Evolutionary conservation across 2,329 filamentous ascomycete genomes (phyloP).

Genomic region (Diaporthe eres): DNA sequence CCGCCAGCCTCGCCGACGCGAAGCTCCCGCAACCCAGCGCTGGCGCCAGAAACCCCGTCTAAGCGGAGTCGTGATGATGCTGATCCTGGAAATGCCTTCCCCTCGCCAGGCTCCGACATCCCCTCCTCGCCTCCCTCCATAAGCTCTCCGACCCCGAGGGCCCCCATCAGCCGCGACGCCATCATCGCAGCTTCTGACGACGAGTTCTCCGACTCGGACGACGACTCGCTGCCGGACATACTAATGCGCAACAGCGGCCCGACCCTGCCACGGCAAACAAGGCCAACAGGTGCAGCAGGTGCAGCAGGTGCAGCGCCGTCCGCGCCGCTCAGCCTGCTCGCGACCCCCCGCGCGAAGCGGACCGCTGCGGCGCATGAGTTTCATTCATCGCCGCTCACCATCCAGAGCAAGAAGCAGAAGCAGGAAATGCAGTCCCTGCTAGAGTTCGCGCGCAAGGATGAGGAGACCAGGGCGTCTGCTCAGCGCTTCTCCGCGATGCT

Average conservation of each 20-base stretch:
- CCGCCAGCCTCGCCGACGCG: constrained; percentile 23
- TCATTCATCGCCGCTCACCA: constrained; percentile 61
- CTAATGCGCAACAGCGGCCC: constrained; percentile 47
- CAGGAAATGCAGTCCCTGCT: constrained; percentile 75
- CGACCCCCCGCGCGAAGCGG: constrained; percentile 65
- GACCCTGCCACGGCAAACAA: constrained; percentile 43
- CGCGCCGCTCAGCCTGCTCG: constrained; percentile 45
- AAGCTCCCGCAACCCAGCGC: background rate
- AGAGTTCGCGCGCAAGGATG: constrained; percentile 70
- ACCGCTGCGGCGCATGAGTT: constrained; percentile 55
- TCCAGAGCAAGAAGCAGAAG: constrained; percentile 67
- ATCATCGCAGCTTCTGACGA: constrained; percentile 81
- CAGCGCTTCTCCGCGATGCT: constrained; percentile 57
- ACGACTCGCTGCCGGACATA: constrained; percentile 71
- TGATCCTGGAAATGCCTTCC: background rate
- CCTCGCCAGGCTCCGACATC: background rate
- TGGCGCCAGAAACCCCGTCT: background rate
- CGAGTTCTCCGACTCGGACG: constrained; percentile 74
- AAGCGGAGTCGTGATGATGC: background rate
- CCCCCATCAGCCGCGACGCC: constrained; percentile 61
- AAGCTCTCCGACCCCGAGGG: constrained; percentile 45
- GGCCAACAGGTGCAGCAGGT: constrained; percentile 60
- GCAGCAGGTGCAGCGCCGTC: constrained; percentile 55
- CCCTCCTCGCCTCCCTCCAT: constrained; percentile 44
- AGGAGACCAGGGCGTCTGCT: constrained; percentile 70